These are phyloP conservation scores for Fusarium odoratissimum DNA, from an alignment of 2,329 filamentous ascomycete species.

Conservation along the genomic window DNA sequence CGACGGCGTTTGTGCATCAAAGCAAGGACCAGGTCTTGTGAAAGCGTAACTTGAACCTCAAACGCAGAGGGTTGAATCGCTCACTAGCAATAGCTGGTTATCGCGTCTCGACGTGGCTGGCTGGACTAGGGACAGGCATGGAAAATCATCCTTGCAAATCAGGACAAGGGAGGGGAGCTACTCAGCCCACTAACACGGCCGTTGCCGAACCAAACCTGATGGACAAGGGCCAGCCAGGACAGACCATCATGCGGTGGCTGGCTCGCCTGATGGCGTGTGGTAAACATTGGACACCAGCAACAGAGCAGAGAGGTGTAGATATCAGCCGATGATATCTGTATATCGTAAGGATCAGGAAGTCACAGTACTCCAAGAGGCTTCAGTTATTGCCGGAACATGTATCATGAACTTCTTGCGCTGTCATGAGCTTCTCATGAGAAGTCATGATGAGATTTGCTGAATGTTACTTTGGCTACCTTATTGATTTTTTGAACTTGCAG, in stretches of 20 bases:
- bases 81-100: conserved; percentile 8
- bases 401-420: background rate
- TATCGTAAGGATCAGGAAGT: background rate
- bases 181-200: conserved; percentile 40
- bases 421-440: background rate
- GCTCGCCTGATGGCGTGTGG: conserved; percentile 28
- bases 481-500: background rate
- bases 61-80: conserved; percentile 1
- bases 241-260: conserved; percentile 38
- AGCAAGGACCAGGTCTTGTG: conserved; percentile 25
- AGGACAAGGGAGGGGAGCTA: conserved; percentile 15
- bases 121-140: conserved; percentile 13
- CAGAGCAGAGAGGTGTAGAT: conserved; percentile 25
- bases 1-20: conserved; percentile 22
- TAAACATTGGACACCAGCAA: conserved; percentile 8
- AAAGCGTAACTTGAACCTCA: conserved; percentile 4
- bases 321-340: conserved; percentile 2
- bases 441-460: background rate
- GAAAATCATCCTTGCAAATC: conserved; percentile 26
- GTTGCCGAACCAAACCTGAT: conserved; percentile 39
- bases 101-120: conserved; percentile 27
- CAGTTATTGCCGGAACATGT: background rate
- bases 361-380: background rate
- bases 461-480: background rate
- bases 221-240: conserved; percentile 20